A percentile compares a stretch with the other conserved stretches of the same genome.
These are phyloP conservation scores for Trichosporon asahii DNA, from an alignment of 1,284 basidiomycete genomes.

Conservation along the genomic window DNA sequence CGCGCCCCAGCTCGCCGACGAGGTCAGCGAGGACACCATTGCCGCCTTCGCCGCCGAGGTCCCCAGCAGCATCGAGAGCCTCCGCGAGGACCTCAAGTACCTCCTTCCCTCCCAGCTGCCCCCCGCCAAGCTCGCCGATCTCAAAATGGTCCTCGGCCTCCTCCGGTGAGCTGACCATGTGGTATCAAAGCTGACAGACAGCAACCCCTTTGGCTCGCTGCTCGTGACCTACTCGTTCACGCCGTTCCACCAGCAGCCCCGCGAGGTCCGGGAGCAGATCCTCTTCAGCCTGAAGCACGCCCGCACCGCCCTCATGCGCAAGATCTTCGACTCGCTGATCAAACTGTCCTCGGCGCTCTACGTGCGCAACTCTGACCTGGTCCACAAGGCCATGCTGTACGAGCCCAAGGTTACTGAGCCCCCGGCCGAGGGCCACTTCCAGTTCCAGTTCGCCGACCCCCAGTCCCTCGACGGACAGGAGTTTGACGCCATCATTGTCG, in stretches of 20 bases:
- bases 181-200: background rate
- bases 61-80: slow-evolving; percentile 14
- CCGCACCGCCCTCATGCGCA: slow-evolving; percentile 12
- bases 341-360: slow-evolving; percentile 17
- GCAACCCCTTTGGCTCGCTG: slow-evolving; percentile 15
- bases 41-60: slow-evolving; percentile 17
- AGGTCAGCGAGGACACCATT: slow-evolving; percentile 13
- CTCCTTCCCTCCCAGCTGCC: slow-evolving; percentile 14
- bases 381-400: slow-evolving; percentile 19
- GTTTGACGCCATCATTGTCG: slow-evolving; percentile 42
- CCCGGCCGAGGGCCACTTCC: background rate
- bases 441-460: slow-evolving; percentile 9
- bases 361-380: slow-evolving; percentile 16
- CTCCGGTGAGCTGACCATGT: slow-evolving; percentile 19
- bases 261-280: slow-evolving; percentile 16
- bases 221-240: slow-evolving; percentile 14
- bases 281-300: slow-evolving; percentile 18
- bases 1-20: slow-evolving; percentile 13
- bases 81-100: slow-evolving; percentile 12
- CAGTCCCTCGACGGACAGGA: background rate
- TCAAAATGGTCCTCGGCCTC: slow-evolving; percentile 28
- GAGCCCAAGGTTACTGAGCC: background rate
- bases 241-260: slow-evolving; percentile 21
- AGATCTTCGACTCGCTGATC: slow-evolving; percentile 22
- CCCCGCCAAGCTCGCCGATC: slow-evolving; percentile 21